Base-by-base conservation (phyloP, 352 stramenopile genomes). In the Pythium periplocum region DNA sequence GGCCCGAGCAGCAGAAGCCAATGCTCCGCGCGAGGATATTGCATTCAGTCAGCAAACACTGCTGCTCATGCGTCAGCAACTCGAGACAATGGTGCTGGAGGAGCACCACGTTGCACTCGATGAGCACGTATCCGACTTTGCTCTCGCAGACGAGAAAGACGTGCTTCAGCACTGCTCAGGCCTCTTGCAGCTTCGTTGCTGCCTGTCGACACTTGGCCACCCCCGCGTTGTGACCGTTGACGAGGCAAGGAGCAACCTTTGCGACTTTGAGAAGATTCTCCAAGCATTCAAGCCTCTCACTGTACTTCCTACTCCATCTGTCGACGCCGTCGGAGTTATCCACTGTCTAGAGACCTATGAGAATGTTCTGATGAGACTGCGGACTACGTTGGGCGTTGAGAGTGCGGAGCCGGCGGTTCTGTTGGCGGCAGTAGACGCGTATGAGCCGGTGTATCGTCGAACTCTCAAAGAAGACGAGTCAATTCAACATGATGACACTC, bases 11-110 rank as follows among this genome's bases (percentile, higher is more conserved):
- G 17, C 17, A 26, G 17, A 26, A 26, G 17, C 17, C 17, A 26
- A 26, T 26, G 17, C 17, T 26, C 17, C 17, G 17, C 17, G 17
- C 17, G 17, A 26, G 17, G 17, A 26, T 26, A 26, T 26, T 26
- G 17, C 17, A 26, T 26, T 26, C 17, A 26, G 17, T 26, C 17
- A 26, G 17, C 17, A 26, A 26, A 26, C 17, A 26, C 17, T 26
- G 17, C 17, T 26, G 17, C 17, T 26, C 17, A 26, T 26, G 17
- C 17, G 17, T 26, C 74, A 86, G 45, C 74, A 86, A 43, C 37
- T 86, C 4, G 69, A 81, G 41, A 78, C 73, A 7, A 66, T 78
- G 17, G 7, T 81, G 45, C 72, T 62, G 44, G 67, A 84, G 36
- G 54, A 67, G 4, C 76, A 75, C 51, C 63, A 71, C 8, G 30